Evolutionary conservation across 441 rosid genomes (phyloP), one percentile per base, ranked within the genome.

Genomic region (Erodium chrysanthum): DNA sequence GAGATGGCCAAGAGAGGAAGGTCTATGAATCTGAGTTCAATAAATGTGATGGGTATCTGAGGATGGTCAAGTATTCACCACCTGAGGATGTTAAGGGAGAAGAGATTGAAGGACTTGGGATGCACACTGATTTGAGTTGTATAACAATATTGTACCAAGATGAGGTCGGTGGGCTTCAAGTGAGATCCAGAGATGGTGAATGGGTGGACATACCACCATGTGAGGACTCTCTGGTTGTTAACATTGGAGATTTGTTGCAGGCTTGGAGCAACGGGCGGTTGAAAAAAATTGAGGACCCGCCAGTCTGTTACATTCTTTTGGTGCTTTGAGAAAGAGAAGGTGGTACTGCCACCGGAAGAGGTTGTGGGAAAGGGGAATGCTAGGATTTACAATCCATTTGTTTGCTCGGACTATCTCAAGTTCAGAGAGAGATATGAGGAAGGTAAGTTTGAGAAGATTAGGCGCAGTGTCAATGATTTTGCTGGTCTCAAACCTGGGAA

Each of bases 201-300:
- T 86, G 93, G 93, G 75, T 84, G 56, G 83, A 87, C 68, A 75
- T 87, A 71, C 59, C n/a, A 17, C 91, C 89, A 0, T 70, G 82
- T 7, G 77, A 84, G 71, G 80, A 81, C 70, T 74, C 71, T 9
- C 76, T 87, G 21, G 88, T 33, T 7, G 40, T 33, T 33, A 33
- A 33, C 40, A 83, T 14, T 68, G 93, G 91, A 66, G 93, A 90
- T 76, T 77, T 87, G 72, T 72, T 90, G 90, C 88, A 87, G 72
- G 90, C 91, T 15, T 88, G 96, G 91, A 88, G 87, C 81, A 88
- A 86, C 18, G 91, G 83, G 12, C 68, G 68, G 75, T 65, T 90
- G 70, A 80, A 89, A 70, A 87, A 91, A 40, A 84, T 86, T 2
- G 88, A 88, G 72, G 93, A 88, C 73, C 73, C 82, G 88, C 46